A percentile compares a stretch with the other conserved stretches of the same genome.
Evolutionary conservation across 2,329 filamentous ascomycete genomes (phyloP).

Genomic region (Exophiala calicioides): DNA sequence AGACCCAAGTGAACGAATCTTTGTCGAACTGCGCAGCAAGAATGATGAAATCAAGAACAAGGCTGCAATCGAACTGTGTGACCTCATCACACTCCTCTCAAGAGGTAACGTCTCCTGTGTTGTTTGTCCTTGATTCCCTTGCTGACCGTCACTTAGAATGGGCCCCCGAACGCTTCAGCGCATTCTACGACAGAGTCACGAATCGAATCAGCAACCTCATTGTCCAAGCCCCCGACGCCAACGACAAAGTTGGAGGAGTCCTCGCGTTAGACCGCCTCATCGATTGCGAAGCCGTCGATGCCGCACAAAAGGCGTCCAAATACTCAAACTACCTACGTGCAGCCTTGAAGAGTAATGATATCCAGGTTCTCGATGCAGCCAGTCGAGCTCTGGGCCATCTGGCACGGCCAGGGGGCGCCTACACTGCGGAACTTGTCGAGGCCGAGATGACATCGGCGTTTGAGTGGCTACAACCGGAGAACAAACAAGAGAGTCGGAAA

Average conservation of each 20-base stretch:
- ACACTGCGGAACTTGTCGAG: conserved; percentile 94
- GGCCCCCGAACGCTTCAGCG: conserved; percentile 73
- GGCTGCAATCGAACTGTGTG: conserved; percentile 51
- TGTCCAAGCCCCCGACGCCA: conserved; percentile 79
- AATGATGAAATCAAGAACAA: conserved; percentile 51
- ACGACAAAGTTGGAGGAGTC: conserved; percentile 87
- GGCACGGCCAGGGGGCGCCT: conserved; percentile 85
- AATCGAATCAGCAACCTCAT: conserved; percentile 70
- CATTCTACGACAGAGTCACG: conserved; percentile 68
- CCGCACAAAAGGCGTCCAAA: conserved; percentile 87
- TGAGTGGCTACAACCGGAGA: conserved; percentile 93
- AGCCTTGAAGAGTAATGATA: conserved; percentile 87
- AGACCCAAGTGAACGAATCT: conserved; percentile 57
- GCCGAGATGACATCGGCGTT: conserved; percentile 94
- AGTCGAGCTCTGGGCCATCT: conserved; percentile 86
- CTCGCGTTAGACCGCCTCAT: conserved; percentile 90
- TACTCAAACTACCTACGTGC: conserved; percentile 89
- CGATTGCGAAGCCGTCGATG: conserved; percentile 94
- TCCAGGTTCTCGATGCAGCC: conserved; percentile 84
- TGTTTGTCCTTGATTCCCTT: neutral
- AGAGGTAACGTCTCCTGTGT: conserved; percentile 40
- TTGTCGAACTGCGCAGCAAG: conserved; percentile 60
- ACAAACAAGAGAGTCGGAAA: conserved; percentile 81
- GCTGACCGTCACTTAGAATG: conserved; percentile 60
- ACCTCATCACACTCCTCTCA: conserved; percentile 48